Evolutionary conservation across 2,329 filamentous ascomycete genomes (phyloP), one percentile per base, ranked within the genome.

Genomic region (Thermochaetoides dissita): DNA sequence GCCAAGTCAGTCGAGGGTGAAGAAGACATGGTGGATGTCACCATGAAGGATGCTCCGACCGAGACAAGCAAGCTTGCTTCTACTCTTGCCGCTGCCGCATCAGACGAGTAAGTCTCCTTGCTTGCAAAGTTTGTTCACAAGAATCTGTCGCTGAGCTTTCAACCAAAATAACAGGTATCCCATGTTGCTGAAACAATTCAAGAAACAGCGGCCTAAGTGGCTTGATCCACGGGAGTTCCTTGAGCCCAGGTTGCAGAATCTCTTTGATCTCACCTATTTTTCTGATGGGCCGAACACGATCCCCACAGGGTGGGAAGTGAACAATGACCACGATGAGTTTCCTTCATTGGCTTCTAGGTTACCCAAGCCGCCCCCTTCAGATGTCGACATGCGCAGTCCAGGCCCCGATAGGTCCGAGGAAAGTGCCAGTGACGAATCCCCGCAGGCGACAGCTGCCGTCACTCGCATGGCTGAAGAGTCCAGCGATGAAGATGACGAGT

Each of bases 11-110:
- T 94, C 2, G 81, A 88, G 57, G 84, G 86, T 8, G 89, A 95
- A 58, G 88, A 95, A 47, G 85, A 85, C 47, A 76, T 95, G 54
- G 84, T 96, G 6, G 84, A 95, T 56, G 79, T 98, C 10, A 84
- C 83, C 1, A 88, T 95, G 80, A 79, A 77, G 41, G 81, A 86
- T 52, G 64, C 66, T 24, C 17, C 17, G 17, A 24, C 17, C 17
- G 17, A 3, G 17, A 24, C 5, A 5, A 5, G 5, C 17, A 24
- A 24, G 17, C 17, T 5, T 24, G 17, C 3, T 24, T 24, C 17
- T 24, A 24, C 17, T 24, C 17, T 5, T 24, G 17, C 17, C 30
- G 36, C 47, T 2, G 37, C 42, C 11, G 46, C 49, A 39, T 46
- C 40, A 43, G 48, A 58, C 37, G 53, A 51, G 57, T 63, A 57